Percentiles rank a stretch among this genome's conserved stretches.
Conservation (phyloP, 495 filamentous ascomycete genomes). For the Penicillium macrosclerotiorum region DNA sequence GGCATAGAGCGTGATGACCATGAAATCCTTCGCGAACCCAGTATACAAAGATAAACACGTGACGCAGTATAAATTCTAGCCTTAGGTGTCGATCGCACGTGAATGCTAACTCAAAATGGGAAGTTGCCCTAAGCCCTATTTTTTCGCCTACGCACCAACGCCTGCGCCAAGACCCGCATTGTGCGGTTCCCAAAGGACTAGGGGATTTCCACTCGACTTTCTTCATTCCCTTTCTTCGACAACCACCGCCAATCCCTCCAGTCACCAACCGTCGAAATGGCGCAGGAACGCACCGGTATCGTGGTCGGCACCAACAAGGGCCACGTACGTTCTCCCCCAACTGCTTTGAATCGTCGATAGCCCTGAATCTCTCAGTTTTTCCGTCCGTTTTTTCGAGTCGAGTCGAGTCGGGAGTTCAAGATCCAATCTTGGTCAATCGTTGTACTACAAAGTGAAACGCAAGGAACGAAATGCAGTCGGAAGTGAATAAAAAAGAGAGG, state of each 20-base stretch:
- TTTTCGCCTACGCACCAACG: constrained; percentile 35
- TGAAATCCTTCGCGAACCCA: background rate
- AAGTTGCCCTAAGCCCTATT: constrained; percentile 30
- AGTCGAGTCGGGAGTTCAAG: constrained; percentile 14
- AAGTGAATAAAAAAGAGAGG: background rate
- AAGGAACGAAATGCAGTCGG: background rate
- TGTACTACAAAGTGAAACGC: background rate
- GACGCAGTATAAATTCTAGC: background rate
- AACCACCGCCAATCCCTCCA: constrained; percentile 47
- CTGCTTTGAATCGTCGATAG: constrained; percentile 4
- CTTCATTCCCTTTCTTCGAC: constrained; percentile 36
- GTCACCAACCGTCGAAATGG: constrained; percentile 53
- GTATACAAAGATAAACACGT: constrained; percentile 1
- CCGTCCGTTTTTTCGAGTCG: constrained; percentile 14
- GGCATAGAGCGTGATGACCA: background rate
- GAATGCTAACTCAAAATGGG: constrained; percentile 11
- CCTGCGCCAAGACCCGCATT: constrained; percentile 33
- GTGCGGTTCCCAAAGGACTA: constrained; percentile 34
- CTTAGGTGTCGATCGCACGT: constrained; percentile 4
- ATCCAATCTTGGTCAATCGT: constrained; percentile 5
- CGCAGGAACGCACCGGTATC: constrained; percentile 70
- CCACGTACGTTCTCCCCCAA: constrained; percentile 63
- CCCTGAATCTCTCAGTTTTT: constrained; percentile 18
- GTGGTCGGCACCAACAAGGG: constrained; percentile 83
- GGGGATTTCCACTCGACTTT: constrained; percentile 37